Percentiles rank a stretch among this genome's conserved stretches.
These are phyloP conservation scores for Clonostachys byssicola DNA, from an alignment of 2,329 filamentous ascomycete genomes.

Conservation along the genomic window DNA sequence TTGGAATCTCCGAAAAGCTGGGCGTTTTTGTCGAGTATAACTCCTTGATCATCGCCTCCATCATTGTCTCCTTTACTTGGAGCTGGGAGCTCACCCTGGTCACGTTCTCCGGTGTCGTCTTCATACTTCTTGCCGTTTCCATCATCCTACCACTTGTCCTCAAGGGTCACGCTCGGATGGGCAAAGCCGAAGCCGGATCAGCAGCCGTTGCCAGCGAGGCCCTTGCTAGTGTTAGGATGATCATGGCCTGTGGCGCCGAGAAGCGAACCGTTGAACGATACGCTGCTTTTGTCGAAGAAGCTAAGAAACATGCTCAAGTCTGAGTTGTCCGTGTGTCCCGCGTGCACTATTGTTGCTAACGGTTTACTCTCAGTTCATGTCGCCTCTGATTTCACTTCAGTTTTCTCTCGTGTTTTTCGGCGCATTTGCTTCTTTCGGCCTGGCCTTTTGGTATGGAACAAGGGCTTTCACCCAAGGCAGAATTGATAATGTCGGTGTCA, in stretches of 20 bases:
- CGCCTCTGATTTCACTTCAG: slow-evolving; percentile 47
- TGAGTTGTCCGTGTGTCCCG: too few species aligned
- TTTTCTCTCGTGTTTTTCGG: slow-evolving; percentile 53
- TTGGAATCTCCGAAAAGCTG: slow-evolving; percentile 61
- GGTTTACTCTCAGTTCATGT: slow-evolving; percentile 24
- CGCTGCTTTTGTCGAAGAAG: slow-evolving; percentile 48
- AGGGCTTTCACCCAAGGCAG: slow-evolving; percentile 41
- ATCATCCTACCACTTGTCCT: slow-evolving; percentile 51
- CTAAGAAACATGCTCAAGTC: slow-evolving; percentile 35
- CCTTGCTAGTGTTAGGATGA: slow-evolving; percentile 55
- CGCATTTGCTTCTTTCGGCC: slow-evolving; percentile 45
- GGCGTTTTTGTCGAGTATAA: slow-evolving; percentile 53
- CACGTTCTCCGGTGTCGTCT: slow-evolving; percentile 50
- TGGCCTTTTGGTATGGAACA: slow-evolving; percentile 61
- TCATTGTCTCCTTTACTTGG: slow-evolving; percentile 51
- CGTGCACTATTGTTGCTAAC: too few species aligned
- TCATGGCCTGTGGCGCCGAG: slow-evolving; percentile 60
- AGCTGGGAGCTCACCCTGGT: slow-evolving; percentile 59
- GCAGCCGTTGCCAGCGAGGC: slow-evolving; percentile 58
- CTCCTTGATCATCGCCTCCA: slow-evolving; percentile 45
- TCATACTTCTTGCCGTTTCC: slow-evolving; percentile 44
- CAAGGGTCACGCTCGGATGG: slow-evolving; percentile 36
- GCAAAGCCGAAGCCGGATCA: slow-evolving; percentile 48
- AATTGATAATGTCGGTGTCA: slow-evolving; percentile 43
- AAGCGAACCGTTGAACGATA: slow-evolving; percentile 48